Base-by-base conservation (phyloP, 2,329 filamentous ascomycete species). In the Aspergillus pseudoviridinutans region DNA sequence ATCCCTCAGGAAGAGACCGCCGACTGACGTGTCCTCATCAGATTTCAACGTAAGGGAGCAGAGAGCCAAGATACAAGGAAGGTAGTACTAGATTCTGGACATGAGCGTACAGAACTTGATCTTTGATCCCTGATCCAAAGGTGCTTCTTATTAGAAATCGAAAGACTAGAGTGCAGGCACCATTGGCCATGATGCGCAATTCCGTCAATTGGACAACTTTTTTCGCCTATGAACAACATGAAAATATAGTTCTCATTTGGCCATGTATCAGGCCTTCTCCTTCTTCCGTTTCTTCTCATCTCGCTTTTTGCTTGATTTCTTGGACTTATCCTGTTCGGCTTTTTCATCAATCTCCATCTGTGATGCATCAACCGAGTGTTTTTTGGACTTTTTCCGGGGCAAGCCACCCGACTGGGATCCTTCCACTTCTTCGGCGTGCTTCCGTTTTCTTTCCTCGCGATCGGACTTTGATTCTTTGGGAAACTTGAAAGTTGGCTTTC, bases 281-380 rank as follows among this genome's bases (percentile, higher is more conserved):
- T 74, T 77, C 67, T 72, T 76, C 55, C 61, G 70, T 69, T 71
- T 71, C 68, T 69, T 77, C 61, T 75, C 74, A n/a, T 75, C 71
- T 55, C 71, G 68, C 51, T 70, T 69, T 61, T 74, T 76, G 57
- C 64, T 63, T 6, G 64, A 66, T 53, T 71, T 73, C 53, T 71
- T 73, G 49, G 66, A 64, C 56, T 72, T 74, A 60, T 69, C 59
- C 12, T 60, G 55, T 8, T 54, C 67, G 10, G 64, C 64, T 57
- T 69, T 66, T 51, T 66, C 68, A 27, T 60, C 62, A 28, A 53
- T 58, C 17, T 62, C 61, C 25, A 61, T 64, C 58, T 53, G 63
- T 41, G 62, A 64, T 27, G 69, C 12, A 24, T 24, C 14, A 5
- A 25, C 44, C 10, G 44, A 14, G 17, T 70, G 68, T 61, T 76